Base-by-base conservation (phyloP, 306 rosid genomes). In the Oxytropis ochrocephala region DNA sequence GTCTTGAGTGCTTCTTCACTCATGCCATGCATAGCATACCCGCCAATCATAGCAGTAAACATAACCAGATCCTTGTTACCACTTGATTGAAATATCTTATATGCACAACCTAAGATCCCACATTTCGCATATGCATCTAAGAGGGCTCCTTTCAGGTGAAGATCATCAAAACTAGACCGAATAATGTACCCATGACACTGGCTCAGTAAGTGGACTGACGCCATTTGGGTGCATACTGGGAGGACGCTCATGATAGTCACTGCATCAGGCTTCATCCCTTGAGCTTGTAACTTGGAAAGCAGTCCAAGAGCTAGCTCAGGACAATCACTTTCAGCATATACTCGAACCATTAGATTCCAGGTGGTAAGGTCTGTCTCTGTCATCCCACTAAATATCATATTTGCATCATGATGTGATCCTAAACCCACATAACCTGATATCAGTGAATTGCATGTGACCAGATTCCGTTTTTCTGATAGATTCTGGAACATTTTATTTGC, bases 261-360 rank as follows among this genome's bases (percentile, higher is more conserved):
- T 0, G 69, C 85, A 64, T 90, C 88, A 7, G 98, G 97, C 75
- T 81, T 93, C 97, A 85, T 82, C 75, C 96, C 91, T 70, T 5
- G 83, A 58, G 78, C 68, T 74, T 88, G 94, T 71, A 93, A 80
- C 75, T 79, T 81, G 4, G 4, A 58, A 65, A 85, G 76, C 81
- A 90, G 49, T 62, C 33, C 51, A 38, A 88, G 73, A 54, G 97
- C 90, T 74, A 81, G 82, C 76, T 66, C 85, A 51, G 80, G 85
- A 82, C 84, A 73, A 74, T 85, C 89, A 64, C 90, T 93, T 70
- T 83, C 90, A 4, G 90, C 95, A 70, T 88, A 85, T 67, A 79
- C 96, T 38, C 86, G 84, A 58, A 93, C 70, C 98, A 93, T 83
- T 24, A 90, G 86, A 85, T 90, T 93, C 96, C 96, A 92, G 14